These are phyloP conservation scores for Phialophora macrospora DNA, from an alignment of 2,329 filamentous ascomycete genomes.

Conservation along the genomic window DNA sequence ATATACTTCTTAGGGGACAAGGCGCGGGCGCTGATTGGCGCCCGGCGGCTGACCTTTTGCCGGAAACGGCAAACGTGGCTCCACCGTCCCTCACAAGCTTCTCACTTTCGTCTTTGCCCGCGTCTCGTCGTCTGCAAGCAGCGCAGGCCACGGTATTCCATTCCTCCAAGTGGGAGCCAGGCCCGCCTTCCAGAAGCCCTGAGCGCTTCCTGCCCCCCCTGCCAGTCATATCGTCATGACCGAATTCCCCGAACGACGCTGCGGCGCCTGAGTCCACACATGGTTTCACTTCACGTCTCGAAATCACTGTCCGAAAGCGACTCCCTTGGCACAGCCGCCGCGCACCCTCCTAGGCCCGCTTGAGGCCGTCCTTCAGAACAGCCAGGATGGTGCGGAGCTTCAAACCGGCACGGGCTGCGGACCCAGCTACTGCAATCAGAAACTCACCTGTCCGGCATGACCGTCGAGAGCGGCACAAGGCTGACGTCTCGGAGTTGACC, in stretches of 20 bases:
- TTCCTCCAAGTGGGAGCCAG: constrained; percentile 2
- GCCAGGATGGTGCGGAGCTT: not conserved
- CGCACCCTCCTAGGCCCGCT: not conserved
- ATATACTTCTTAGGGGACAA: constrained; percentile 20
- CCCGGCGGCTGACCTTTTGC: constrained; percentile 2
- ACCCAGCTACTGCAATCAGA: not conserved
- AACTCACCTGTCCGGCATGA: not conserved
- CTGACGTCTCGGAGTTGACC: constrained; percentile 6
- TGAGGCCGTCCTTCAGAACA: not conserved
- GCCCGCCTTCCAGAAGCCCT: not conserved
- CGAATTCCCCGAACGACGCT: not conserved
- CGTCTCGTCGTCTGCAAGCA: not conserved
- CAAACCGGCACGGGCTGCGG: not conserved
- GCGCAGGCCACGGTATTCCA: not conserved
- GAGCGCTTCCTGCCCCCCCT: not conserved
- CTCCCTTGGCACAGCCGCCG: not conserved
- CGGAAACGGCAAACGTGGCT: constrained; percentile 11
- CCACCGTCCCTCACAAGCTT: constrained; percentile 4
- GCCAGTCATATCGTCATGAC: not conserved
- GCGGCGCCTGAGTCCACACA: not conserved
- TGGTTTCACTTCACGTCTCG: not conserved
- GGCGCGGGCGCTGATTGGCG: constrained; percentile 15
- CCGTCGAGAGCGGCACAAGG: not conserved
- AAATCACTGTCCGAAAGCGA: constrained; percentile 6
- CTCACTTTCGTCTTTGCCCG: constrained; percentile 1